phyloP scores from a whole-genome alignment of 176 grass and related monocot genomes.

The Rhynchospora pubera region DNA sequence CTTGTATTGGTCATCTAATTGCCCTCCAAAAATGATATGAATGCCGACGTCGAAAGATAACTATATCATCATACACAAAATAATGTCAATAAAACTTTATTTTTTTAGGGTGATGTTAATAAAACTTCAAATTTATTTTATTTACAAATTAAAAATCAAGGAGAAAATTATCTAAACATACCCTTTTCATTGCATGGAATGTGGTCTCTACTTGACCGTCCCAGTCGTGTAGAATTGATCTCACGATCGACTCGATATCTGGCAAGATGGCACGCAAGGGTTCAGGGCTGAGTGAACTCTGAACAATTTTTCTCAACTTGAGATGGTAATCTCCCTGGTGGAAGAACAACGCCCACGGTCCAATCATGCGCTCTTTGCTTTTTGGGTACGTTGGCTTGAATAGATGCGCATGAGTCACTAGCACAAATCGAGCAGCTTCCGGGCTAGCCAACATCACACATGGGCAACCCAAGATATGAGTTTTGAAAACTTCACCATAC shows the following conservation, averaged over 20 bases:
- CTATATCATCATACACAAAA: conserved; percentile 24
- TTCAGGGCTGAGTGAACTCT: conserved; percentile 49
- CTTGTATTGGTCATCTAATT: conserved; percentile 40
- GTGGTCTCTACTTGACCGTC: conserved; percentile 30
- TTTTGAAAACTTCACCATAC: conserved; percentile 97
- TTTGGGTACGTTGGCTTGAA: conserved; percentile 91
- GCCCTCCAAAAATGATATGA: conserved; percentile 61
- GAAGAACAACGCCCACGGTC: conserved; percentile 89
- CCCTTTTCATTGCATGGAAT: conserved; percentile 76
- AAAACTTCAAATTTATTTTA: no score
- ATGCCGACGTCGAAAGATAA: conserved; percentile 79
- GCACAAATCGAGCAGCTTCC: conserved; percentile 80
- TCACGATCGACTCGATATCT: conserved; percentile 46
- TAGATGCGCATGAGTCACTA: conserved; percentile 60
- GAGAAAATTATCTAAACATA: conserved; percentile 2
- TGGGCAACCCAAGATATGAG: conserved; percentile 66
- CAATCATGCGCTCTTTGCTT: conserved; percentile 94
- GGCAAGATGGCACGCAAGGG: conserved; percentile 55
- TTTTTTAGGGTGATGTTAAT: no score
- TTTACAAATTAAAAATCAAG: neutral
- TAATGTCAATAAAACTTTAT: neutral
- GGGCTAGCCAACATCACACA: conserved; percentile 99
- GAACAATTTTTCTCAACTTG: conserved; percentile 58
- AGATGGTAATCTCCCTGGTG: conserved; percentile 93
- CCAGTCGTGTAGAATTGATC: conserved; percentile 38